Conservation (phyloP, 2,329 filamentous ascomycete species). For the Neoarthrinium moseri region DNA sequence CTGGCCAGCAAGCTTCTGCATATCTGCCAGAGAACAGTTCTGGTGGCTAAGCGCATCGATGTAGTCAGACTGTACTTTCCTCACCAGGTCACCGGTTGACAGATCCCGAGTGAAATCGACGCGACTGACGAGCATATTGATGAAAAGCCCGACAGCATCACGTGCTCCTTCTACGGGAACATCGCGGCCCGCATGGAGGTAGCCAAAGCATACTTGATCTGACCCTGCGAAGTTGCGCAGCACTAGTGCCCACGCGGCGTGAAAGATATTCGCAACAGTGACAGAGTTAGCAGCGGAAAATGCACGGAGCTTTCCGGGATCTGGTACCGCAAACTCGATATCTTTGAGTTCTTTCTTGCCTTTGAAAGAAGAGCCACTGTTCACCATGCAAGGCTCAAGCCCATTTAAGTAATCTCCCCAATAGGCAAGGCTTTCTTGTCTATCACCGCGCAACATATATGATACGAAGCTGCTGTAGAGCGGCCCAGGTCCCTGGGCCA, state of each 20-base stretch:
- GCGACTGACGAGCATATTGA: conserved; percentile 54
- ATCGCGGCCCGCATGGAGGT: conserved; percentile 53
- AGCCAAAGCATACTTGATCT: conserved; percentile 24
- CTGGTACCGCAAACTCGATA: conserved; percentile 18
- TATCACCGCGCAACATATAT: conserved; percentile 16
- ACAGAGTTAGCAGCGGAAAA: conserved; percentile 39
- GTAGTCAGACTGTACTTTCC: conserved; percentile 43
- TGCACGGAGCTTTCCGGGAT: conserved; percentile 16
- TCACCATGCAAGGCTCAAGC: conserved; percentile 25
- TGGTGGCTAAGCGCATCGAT: conserved; percentile 46
- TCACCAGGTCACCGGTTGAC: conserved; percentile 36
- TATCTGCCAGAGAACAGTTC: conserved; percentile 45
- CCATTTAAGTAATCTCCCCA: conserved; percentile 24
- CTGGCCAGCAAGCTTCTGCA: conserved; percentile 30
- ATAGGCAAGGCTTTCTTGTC: conserved; percentile 20
- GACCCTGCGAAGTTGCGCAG: conserved; percentile 2
- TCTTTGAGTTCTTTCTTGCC: conserved; percentile 2
- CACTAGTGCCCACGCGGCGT: conserved; percentile 6
- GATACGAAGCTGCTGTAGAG: conserved; percentile 16
- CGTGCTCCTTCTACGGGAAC: conserved; percentile 46
- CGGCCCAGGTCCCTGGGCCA: conserved; percentile 11
- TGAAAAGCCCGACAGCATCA: conserved; percentile 48
- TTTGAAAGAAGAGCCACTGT: conserved; percentile 4
- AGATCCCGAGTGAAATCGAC: conserved; percentile 33
- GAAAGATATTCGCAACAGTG: conserved; percentile 21